phyloP scores from a whole-genome alignment of 352 stramenopile genomes.

The Pythium biforme region DNA sequence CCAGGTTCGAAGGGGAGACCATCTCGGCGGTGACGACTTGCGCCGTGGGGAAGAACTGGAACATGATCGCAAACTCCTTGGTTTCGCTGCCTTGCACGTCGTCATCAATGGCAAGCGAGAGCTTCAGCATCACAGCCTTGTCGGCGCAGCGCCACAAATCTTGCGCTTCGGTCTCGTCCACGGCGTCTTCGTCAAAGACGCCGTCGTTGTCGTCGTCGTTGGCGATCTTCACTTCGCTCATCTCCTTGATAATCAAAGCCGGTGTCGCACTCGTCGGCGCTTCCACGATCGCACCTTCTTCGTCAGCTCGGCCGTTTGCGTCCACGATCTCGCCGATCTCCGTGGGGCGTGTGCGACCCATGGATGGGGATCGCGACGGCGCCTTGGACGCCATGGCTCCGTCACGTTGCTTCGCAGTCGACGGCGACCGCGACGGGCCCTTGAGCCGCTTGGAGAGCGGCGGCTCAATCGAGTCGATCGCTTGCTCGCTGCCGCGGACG shows the following conservation, averaged over 20 bases:
- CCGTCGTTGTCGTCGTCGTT: slow-evolving; percentile 31
- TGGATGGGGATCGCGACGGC: slow-evolving; percentile 55
- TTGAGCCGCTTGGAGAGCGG: slow-evolving; percentile 44
- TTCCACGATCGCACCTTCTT: slow-evolving; percentile 9
- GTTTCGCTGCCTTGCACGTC: slow-evolving; percentile 28
- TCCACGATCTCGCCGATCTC: slow-evolving; percentile 48
- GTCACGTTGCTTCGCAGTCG: slow-evolving; percentile 9
- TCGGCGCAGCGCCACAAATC: slow-evolving; percentile 53
- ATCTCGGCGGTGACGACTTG: slow-evolving; percentile 62
- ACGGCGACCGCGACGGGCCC: slow-evolving; percentile 33
- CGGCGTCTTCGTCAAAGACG: slow-evolving; percentile 18
- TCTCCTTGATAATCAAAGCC: slow-evolving; percentile 25
- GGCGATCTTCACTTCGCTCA: slow-evolving; percentile 34
- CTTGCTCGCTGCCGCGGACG: neutral
- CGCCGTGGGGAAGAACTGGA: slow-evolving; percentile 57
- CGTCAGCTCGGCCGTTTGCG: neutral
- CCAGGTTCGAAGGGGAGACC: slow-evolving; percentile 17
- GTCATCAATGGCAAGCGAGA: slow-evolving; percentile 46
- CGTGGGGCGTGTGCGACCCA: slow-evolving; percentile 23
- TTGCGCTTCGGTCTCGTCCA: slow-evolving; percentile 16
- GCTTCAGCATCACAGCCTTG: slow-evolving; percentile 47
- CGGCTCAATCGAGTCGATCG: slow-evolving; percentile 2
- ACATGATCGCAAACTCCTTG: slow-evolving; percentile 52
- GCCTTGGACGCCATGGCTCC: slow-evolving; percentile 19
- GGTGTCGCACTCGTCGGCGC: neutral